phyloP scores from a whole-genome alignment of 2,329 filamentous ascomycete species.

The Fusarium duplospermum region DNA sequence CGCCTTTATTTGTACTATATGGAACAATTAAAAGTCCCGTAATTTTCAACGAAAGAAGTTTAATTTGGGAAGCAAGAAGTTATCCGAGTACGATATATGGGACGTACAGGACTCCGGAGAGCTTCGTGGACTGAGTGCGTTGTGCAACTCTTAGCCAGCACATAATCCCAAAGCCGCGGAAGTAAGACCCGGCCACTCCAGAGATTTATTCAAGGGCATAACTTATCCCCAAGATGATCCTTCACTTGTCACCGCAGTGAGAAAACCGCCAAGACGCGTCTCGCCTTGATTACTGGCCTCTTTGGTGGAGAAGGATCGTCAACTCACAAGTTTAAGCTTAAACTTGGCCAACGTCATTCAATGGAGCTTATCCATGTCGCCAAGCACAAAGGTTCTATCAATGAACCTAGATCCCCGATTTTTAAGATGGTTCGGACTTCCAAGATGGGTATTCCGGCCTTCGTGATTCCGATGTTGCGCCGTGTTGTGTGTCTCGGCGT shows the following conservation, averaged over 20 bases:
- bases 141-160: background rate
- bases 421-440: background rate
- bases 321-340: constrained; percentile 23
- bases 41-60: too few relatives aligned
- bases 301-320: background rate
- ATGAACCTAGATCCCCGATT: background rate
- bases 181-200: background rate
- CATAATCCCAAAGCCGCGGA: background rate
- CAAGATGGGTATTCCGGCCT: constrained; percentile 1
- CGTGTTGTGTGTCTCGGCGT: background rate
- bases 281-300: background rate
- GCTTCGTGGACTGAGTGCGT: too few relatives aligned
- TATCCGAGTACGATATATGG: too few relatives aligned
- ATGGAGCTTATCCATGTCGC: background rate
- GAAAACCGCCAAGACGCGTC: background rate
- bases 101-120: too few relatives aligned
- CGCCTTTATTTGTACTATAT: too few relatives aligned
- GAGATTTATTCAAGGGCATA: background rate
- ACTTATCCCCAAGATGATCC: background rate
- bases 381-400: background rate
- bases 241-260: background rate
- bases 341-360: constrained; percentile 29
- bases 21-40: too few relatives aligned
- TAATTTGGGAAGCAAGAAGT: too few relatives aligned
- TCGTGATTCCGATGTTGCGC: background rate